Percentiles rank a stretch among this genome's conserved stretches.
These are phyloP conservation scores for Mycena haematopus DNA, from an alignment of 768 basidiomycete species.

Conservation along the genomic window DNA sequence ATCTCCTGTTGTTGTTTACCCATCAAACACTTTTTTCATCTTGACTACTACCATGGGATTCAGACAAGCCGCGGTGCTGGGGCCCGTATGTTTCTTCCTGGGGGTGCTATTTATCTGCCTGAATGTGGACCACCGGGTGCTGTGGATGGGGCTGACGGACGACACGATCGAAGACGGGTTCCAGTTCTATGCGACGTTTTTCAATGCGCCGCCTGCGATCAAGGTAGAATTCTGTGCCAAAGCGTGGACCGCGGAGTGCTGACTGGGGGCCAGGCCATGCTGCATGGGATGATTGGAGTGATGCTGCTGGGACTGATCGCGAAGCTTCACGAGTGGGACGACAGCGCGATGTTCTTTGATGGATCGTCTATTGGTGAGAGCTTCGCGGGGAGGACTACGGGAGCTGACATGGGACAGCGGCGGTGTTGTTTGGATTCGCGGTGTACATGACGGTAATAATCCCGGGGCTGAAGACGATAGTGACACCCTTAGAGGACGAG, in stretches of 20 bases:
- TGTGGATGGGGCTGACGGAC: slow-evolving; percentile 73
- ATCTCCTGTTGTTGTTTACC: neutral
- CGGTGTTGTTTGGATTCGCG: slow-evolving; percentile 76
- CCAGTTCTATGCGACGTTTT: slow-evolving; percentile 92
- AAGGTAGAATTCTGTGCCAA: slow-evolving; percentile 68
- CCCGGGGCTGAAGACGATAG: slow-evolving; percentile 79
- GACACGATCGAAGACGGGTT: slow-evolving; percentile 77
- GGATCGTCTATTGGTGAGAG: slow-evolving; percentile 79
- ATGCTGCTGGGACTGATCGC: slow-evolving; percentile 76
- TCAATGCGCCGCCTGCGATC: slow-evolving; percentile 90
- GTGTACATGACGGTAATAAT: slow-evolving; percentile 87
- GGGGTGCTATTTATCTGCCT: slow-evolving; percentile 87
- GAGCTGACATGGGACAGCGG: slow-evolving; percentile 48
- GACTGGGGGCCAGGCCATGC: slow-evolving; percentile 69
- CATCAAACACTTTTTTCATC: slow-evolving; percentile 6
- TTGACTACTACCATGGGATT: slow-evolving; percentile 74
- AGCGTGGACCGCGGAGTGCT: neutral
- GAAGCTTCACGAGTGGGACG: slow-evolving; percentile 88
- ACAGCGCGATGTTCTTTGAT: slow-evolving; percentile 95
- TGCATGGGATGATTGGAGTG: slow-evolving; percentile 85
- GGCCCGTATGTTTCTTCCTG: slow-evolving; percentile 88
- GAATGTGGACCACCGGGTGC: slow-evolving; percentile 85
- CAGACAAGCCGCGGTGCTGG: slow-evolving; percentile 86
- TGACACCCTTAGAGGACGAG: slow-evolving; percentile 61
- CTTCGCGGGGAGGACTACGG: slow-evolving; percentile 33